phyloP scores from a whole-genome alignment of 2,329 filamentous ascomycete species.

The Colletotrichum sp. region DNA sequence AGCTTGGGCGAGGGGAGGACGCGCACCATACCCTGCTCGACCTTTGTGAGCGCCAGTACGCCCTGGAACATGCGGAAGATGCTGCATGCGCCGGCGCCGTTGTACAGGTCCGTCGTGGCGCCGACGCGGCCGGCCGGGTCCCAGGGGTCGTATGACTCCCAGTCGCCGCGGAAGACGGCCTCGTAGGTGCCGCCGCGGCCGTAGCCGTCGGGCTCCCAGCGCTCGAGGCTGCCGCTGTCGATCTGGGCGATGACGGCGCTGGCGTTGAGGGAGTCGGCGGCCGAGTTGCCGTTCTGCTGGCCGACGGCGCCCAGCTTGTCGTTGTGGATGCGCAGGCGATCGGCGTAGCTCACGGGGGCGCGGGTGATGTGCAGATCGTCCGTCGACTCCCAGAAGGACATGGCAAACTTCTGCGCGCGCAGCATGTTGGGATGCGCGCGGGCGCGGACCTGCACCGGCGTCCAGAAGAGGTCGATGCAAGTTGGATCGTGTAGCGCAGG shows the following conservation, averaged over 20 bases:
- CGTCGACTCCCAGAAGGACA: constrained; percentile 56
- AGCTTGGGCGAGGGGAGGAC: constrained; percentile 54
- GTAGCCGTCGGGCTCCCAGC: constrained; percentile 71
- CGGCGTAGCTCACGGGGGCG: constrained; percentile 64
- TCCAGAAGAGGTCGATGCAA: constrained; percentile 73
- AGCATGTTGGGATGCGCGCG: constrained; percentile 44
- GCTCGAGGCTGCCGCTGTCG: constrained; percentile 68
- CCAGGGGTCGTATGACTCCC: constrained; percentile 80
- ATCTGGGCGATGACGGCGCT: constrained; percentile 60
- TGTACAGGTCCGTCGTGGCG: constrained; percentile 72
- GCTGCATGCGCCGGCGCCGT: constrained; percentile 73
- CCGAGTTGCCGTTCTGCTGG: constrained; percentile 31
- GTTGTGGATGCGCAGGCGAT: constrained; percentile 60
- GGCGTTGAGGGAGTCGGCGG: constrained; percentile 49
- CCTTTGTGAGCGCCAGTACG: constrained; percentile 71
- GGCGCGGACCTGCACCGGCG: constrained; percentile 42
- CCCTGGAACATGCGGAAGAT: constrained; percentile 83
- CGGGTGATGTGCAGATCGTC: constrained; percentile 49
- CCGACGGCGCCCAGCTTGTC: constrained; percentile 22
- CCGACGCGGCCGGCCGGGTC: constrained; percentile 69
- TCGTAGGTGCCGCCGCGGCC: constrained; percentile 66
- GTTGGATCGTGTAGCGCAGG: constrained; percentile 68
- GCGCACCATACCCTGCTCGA: constrained; percentile 47
- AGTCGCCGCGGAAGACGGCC: constrained; percentile 69
- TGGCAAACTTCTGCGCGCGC: constrained; percentile 51